Base-by-base conservation (phyloP, 2,329 filamentous ascomycete genomes). In the Lasiodiplodia hormozganensis region DNA sequence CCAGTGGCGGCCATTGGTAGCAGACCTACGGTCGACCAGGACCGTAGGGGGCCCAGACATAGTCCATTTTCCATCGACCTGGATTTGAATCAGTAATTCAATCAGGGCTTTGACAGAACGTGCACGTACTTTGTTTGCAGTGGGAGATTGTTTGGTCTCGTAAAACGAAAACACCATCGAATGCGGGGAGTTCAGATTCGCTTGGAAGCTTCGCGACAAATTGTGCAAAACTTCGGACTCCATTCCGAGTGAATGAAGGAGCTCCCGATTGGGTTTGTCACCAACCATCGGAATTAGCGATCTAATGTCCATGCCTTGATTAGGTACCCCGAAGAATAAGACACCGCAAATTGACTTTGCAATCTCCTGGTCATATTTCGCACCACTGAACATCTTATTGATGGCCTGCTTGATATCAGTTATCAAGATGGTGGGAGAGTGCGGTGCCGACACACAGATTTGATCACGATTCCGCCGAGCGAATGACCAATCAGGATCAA, bases 341-440 rank as follows among this genome's bases (percentile, higher is more conserved):
- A 43, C 7, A 2, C 40, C 7, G 1, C 1, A 12, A 43, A 43
- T 18, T 4, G 40, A 43, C 12, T 12, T 18, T 4, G 18, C 12
- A 1, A 18, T 16, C 0, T 12, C 1, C 4, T 6, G 12, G 0
- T 43, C 40, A 16, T 16, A 2, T 16, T 43, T 8, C 1, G 1
- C 12, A 1, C 40, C 8, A 4, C 2, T 6, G 12, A 1, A 16
- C 40, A 43, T 16, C 40, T 43, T 18, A 18, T 43, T 43, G 12
- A 43, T 14, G 12, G 40, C 40, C 40, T 43, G 25, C 5, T 43
- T 6, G 4, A 6, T 14, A 43, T 18, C 5, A 6, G 40, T 1
- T 6, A 43, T 3, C 11, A 43, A 14, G 0, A 18, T 43, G 7
- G 0, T 6, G 7, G 4, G 12, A 43, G 7, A 43, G 1, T 1